Base-by-base conservation (phyloP, 1,284 basidiomycete species). In the Grifola frondosa region DNA sequence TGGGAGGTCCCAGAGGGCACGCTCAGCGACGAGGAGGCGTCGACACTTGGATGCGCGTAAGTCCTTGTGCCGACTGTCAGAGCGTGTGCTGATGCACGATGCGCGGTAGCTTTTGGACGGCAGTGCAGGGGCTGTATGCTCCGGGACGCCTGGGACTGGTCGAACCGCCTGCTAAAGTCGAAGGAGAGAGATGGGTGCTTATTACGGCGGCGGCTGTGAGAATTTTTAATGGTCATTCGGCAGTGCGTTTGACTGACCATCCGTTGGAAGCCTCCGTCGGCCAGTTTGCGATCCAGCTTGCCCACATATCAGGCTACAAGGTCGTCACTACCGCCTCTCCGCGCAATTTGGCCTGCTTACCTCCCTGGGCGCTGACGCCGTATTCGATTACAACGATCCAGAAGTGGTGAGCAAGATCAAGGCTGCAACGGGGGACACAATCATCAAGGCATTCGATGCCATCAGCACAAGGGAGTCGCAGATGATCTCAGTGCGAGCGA, bases 271-370 rank as follows among this genome's bases (percentile, higher is more conserved):
- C 56, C 21, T 50, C 52, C 16, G 72, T 75, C 28, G 74, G 75
- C 5, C 57, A 67, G 19, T 71, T 64, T 53, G 69, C 68, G 1
- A 56, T 75, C 28, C 71, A 75, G 52, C 62, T 76, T 23, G 68
- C 68, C 22, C 66, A 68, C 43, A 44, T 68, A 15, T 53, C 65
- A 2, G 73, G 74, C 16, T 69, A 68, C 54, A 63, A 61, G 29
- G 66, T 72, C 26, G 60, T 68, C 39, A 62, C 72, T 5, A 68
- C 69, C 7, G 61, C 68, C 12, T 71, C 69, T 3, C 64, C 68
- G 4, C 62, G 60, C 28, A 70, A 71, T 50, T 63, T 57, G 37
- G 66, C 6, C 59, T 71, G 17, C 59, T 74, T 45, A 68, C 66
- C 49, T 44, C 56, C 1, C 62, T 66, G 25, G 74, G 74, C 4